These are phyloP conservation scores for Pyronema domesticum DNA, from an alignment of 495 filamentous ascomycete species.

Conservation along the genomic window DNA sequence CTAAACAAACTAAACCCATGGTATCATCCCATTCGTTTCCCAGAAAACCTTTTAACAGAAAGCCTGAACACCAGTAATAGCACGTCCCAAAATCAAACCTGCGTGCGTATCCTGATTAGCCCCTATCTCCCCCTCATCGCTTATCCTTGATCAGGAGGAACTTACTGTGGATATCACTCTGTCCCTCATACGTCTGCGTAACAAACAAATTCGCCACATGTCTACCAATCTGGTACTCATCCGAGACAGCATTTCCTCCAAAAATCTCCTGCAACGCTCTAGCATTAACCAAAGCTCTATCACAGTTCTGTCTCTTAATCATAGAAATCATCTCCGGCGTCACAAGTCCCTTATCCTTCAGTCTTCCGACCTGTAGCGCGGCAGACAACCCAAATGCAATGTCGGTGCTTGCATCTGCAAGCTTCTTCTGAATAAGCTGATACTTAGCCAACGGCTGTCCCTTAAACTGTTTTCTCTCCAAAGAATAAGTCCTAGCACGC, in stretches of 20 bases:
- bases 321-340: conserved; percentile 96
- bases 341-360: conserved; percentile 77
- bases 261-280: conserved; percentile 85
- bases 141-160: neutral
- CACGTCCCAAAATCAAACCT: conserved; percentile 45
- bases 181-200: conserved; percentile 93
- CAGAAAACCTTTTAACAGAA: conserved; percentile 25
- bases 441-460: conserved; percentile 90
- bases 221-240: conserved; percentile 86
- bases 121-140: neutral
- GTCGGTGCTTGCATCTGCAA: conserved; percentile 81
- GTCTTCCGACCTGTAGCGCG: conserved; percentile 69
- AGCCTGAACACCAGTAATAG: conserved; percentile 43
- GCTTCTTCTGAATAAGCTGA: conserved; percentile 95
- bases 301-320: conserved; percentile 97
- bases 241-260: conserved; percentile 89
- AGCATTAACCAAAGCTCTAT: conserved; percentile 65
- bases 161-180: conserved; percentile 90
- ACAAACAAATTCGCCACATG: conserved; percentile 96
- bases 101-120: conserved; percentile 11
- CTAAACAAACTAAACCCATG: too few species aligned
- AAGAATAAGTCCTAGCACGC: conserved; percentile 64
- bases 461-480: conserved; percentile 93
- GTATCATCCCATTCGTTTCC: too few species aligned
- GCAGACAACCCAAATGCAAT: conserved; percentile 76